A percentile compares a stretch with the other conserved stretches of the same genome.
Evolutionary conservation across 805 yeast species (phyloP).

Genomic region (Candida yuanshanica): DNA sequence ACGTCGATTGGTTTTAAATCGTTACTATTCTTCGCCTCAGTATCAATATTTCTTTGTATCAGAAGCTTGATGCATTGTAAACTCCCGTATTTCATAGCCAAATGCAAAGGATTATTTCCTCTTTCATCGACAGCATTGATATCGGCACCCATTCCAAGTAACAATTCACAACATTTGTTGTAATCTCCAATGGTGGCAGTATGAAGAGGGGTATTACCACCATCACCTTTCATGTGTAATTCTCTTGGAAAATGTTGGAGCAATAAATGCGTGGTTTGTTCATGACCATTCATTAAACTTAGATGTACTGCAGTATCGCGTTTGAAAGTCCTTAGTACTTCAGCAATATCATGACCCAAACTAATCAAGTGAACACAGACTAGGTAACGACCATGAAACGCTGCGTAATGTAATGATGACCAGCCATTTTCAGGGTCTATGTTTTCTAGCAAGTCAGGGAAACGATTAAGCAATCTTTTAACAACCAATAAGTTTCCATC

Average conservation of each 20-base stretch:
- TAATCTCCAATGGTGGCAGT: conserved; percentile 56
- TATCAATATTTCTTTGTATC: conserved; percentile 44
- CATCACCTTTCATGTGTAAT: conserved; percentile 41
- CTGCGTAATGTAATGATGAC: conserved; percentile 79
- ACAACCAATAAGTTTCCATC: conserved; percentile 60
- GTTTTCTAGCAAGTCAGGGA: conserved; percentile 64
- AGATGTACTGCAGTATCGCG: conserved; percentile 66
- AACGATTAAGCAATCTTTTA: conserved; percentile 56
- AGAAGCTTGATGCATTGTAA: conserved; percentile 49
- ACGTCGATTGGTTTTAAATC: conserved; percentile 66
- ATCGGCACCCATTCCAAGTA: conserved; percentile 74
- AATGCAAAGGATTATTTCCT: conserved; percentile 81
- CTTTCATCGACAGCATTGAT: conserved; percentile 62
- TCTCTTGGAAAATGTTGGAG: conserved; percentile 58
- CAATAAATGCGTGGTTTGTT: conserved; percentile 66
- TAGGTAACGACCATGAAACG: conserved; percentile 64
- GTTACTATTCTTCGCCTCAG: conserved; percentile 42
- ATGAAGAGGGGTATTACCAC: conserved; percentile 63
- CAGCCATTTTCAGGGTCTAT: conserved; percentile 71
- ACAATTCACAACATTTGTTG: conserved; percentile 55
- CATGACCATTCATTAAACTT: conserved; percentile 58
- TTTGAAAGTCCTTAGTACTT: conserved; percentile 46
- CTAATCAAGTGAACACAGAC: conserved; percentile 55
- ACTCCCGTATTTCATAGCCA: conserved; percentile 70
- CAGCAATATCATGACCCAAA: conserved; percentile 49